These are phyloP conservation scores for Monosporascus sp. DNA, from an alignment of 2,329 filamentous ascomycete genomes.

Conservation along the genomic window DNA sequence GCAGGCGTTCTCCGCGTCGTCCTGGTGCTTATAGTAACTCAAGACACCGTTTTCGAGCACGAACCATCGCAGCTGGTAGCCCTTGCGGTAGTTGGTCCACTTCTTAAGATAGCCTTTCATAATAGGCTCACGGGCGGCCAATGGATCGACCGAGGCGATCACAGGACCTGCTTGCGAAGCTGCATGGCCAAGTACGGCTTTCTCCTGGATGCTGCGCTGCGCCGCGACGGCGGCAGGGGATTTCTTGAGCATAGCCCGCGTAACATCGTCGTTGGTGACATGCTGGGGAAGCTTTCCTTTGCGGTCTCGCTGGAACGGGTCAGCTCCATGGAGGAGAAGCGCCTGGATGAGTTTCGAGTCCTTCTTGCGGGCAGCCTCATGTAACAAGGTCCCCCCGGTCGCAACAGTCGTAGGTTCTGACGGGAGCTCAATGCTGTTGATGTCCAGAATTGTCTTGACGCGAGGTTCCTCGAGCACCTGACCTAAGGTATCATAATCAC, in stretches of 20 bases:
- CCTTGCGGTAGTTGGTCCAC: conserved; percentile 98
- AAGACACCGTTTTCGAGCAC: conserved; percentile 94
- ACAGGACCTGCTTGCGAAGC: conserved; percentile 49
- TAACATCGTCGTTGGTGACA: conserved; percentile 90
- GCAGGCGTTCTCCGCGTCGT: conserved; percentile 92
- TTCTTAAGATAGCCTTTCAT: conserved; percentile 99
- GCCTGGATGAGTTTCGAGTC: conserved; percentile 86
- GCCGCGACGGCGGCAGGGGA: conserved; percentile 92
- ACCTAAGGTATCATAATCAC: conserved; percentile 73
- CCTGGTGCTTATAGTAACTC: conserved; percentile 99
- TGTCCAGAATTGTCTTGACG: conserved; percentile 80
- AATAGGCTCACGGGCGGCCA: conserved; percentile 81
- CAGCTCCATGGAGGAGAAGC: conserved; percentile 85
- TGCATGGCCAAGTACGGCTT: conserved; percentile 80
- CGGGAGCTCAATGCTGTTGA: conserved; percentile 85
- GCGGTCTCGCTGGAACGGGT: conserved; percentile 90
- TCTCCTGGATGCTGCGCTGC: conserved; percentile 93
- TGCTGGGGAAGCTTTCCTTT: conserved; percentile 95
- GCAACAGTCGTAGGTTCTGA: conserved; percentile 74
- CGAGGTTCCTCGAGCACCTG: conserved; percentile 77
- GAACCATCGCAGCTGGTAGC: conserved; percentile 96
- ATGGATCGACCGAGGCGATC: conserved; percentile 51
- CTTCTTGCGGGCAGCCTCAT: conserved; percentile 85
- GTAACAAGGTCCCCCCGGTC: conserved; percentile 83
- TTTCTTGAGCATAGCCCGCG: conserved; percentile 81